These are phyloP conservation scores for Acanthamoeba lenticulata DNA, from an alignment of 208 protist species.

Conservation along the genomic window DNA sequence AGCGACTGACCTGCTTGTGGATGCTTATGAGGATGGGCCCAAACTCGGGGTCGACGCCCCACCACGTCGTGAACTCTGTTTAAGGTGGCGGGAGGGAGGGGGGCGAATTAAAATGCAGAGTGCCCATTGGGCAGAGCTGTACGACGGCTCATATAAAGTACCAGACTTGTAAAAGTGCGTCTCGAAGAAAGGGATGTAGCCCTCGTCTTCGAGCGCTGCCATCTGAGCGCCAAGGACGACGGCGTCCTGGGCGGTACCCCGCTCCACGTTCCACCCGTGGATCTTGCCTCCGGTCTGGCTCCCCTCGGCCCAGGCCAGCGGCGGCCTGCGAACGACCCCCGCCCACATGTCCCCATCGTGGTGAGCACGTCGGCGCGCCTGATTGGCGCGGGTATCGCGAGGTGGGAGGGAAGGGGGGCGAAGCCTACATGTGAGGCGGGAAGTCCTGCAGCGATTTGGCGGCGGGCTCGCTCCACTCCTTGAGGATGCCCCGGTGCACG, in stretches of 20 bases:
- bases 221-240: slow-evolving; percentile 9
- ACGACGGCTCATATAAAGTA: too few relatives aligned
- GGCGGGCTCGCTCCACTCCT: slow-evolving; percentile 49
- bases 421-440: neutral
- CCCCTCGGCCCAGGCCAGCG: neutral
- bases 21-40: slow-evolving; percentile 38
- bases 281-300: slow-evolving; percentile 12
- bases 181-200: slow-evolving; percentile 47
- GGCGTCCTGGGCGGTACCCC: neutral
- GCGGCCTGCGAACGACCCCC: neutral
- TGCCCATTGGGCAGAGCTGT: too few relatives aligned
- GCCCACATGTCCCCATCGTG: neutral
- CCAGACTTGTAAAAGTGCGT: slow-evolving; percentile 36
- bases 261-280: slow-evolving; percentile 54
- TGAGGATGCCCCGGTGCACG: slow-evolving; percentile 32
- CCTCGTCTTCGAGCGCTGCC: slow-evolving; percentile 35
- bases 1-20: slow-evolving; percentile 13
- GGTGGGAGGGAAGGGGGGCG: neutral
- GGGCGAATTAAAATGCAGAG: too few relatives aligned
- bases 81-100: too few relatives aligned
- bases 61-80: slow-evolving; percentile 41
- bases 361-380: too few relatives aligned
- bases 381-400: neutral
- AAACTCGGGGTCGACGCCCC: neutral
- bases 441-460: slow-evolving; percentile 20